Evolutionary conservation across 208 protist species (phyloP), one percentile per base, ranked within the genome.

Genomic region (Tetramitus jugosus): DNA sequence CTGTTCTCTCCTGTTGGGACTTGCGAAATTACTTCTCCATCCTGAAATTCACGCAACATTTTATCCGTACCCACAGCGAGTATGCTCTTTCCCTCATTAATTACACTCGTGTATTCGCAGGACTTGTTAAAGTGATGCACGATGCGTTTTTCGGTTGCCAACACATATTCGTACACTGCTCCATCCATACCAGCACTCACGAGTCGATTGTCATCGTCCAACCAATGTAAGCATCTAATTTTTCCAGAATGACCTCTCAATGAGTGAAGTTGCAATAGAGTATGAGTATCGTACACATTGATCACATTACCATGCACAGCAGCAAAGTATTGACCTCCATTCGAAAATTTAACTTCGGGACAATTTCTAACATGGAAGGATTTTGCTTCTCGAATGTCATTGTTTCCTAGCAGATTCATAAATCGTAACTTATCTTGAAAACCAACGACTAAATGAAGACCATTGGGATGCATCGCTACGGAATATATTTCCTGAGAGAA

Each of bases 241-340:
- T 96, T 96, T 62, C 91, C 90, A 82, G 90, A 97, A 88, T 98
- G 96, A 0, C 95, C 94, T 53, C 93, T 93, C 69, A 98, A 82
- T 74, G 95, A 93, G 31, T 91, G 93, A 33, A 98, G 81, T 52
- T 92, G 84, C 86, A 97, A 92, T 82, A 94, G 94, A 10, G 95
- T 96, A 85, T 95, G 96, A 31, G 94, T 93, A 76, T 89, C 91
- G 85, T 97, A 97, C 2, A 98, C 89, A 76, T 96, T 91, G 79
- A 98, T 95, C 31, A 92, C 96, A 78, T 92, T 95, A 26, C 90
- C 91, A 83, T 97, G 92, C 67, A 92, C 93, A 14, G 93, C 95
- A 17, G 96, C 96, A 80, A 98, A 98, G 78, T 92, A 93, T 78
- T 97, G 93, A 33, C 96, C 96, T 37, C 96, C 96, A 76, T 89